Evolutionary conservation across 2,329 filamentous ascomycete species (phyloP), one percentile per base, ranked within the genome.

Genomic region (Penicillium hesseltinei): DNA sequence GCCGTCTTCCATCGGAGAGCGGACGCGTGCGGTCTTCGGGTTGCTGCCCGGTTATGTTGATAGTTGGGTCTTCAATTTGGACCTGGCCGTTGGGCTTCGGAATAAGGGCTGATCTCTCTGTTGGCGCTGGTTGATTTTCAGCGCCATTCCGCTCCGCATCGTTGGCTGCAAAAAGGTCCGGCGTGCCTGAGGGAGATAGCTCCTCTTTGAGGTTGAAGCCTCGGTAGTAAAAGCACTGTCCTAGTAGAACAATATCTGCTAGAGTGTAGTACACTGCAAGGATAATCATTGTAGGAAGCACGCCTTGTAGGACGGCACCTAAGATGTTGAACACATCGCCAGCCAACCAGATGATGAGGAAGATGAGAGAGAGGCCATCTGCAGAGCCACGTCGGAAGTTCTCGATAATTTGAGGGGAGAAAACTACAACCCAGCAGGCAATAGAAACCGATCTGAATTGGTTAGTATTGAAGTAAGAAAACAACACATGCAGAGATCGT

Each of bases 321-420:
- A 96, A 81, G 62, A 97, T 95, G 72, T 97, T 97, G 81, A 96
- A 97, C 64, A 97, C 87, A 86, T 99, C 94, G 51, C 94, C 94
- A 1, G 88, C 82, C 2, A 97, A 83, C 94, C 94, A 99, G 68
- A 96, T 85, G 59, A 95, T 87, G 70, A 97, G 87, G 78, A 97
- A 99, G 55, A 93, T 88, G 15, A 97, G 84, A 0, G 91, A 96
- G 1, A 97, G 82, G 2, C 92, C 93, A 72, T 97, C 91, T 57
- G 92, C 91, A 40, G 89, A 95, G 64, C 85, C 80, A 55, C 92
- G 85, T 62, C 87, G 88, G 78, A 96, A 97, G 72, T 97, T 97
- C 71, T 96, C 91, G 66, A 96, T 88, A 67, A 99, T 97, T 68
- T 99, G 94, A 2, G 94, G 94, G 0, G 91, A 94, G 78, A 97